Base-by-base conservation (phyloP, 257 asterid genomes). In the Vinca minor region DNA sequence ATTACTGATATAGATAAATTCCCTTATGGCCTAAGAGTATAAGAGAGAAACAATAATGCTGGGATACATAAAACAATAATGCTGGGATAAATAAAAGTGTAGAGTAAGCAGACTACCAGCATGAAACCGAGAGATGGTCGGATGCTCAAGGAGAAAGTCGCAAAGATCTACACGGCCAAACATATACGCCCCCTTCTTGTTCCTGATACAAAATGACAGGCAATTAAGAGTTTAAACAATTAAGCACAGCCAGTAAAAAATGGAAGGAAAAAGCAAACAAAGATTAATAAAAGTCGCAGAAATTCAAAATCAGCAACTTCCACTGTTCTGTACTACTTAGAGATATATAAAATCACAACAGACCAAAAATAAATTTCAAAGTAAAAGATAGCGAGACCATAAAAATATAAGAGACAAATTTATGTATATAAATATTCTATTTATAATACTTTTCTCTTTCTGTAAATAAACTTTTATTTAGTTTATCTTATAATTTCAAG, bases 141-240 rank as follows among this genome's bases (percentile, higher is more conserved):
- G 98, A 79, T 92, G 98, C 76, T 89, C 98, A 17, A 92, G 93
- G 77, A 92, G 77, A 70, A 92, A 89, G 70, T 92, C 98, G 21
- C 96, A 92, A 52, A 89, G 77, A 75, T 89, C 98, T 70, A 89
- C 96, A 29, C 96, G 96, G 64, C 98, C 98, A 78, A 92, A 92
- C 96, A 92, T 89, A 78, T 87, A 92, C 17, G 96, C 97, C 64
- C 96, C 98, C 75, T 92, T 92, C 84, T 89, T 71, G 69, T 81
- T 74, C 76, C 98, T 92, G 89, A 21, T 76, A 55, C 28, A 3
- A 29, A 68, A 23, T 31, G n/a, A 20, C n/a, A n/a, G n/a, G n/a
- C n/a, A n/a, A n/a, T n/a, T n/a, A n/a, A 45, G 12, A 46, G 15
- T 18, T 23, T 9, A 29, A 8, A 34, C 39, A 12, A 17, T 18